Percentiles rank a stretch among this genome's conserved stretches.
These are phyloP conservation scores for Clarireedia sp. DNA, from an alignment of 2,329 filamentous ascomycete genomes.

Conservation along the genomic window DNA sequence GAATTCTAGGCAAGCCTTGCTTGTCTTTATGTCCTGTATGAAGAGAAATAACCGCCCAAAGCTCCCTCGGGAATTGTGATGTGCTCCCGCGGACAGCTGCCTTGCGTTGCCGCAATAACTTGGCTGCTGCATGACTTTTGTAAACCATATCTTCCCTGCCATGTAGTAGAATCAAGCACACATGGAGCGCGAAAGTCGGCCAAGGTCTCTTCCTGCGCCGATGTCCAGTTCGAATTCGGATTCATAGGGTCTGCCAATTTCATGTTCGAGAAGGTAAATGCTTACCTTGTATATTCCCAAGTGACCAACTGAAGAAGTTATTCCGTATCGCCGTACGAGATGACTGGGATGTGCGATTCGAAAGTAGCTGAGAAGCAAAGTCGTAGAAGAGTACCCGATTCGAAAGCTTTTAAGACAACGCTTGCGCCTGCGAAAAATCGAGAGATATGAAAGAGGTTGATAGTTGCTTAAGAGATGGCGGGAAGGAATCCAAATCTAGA, in stretches of 20 bases:
- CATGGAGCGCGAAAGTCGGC: background rate
- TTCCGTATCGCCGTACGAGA: constrained; percentile 22
- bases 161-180: background rate
- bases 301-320: constrained; percentile 19
- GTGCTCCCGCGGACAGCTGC: background rate
- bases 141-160: background rate
- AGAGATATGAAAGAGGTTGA: constrained; percentile 22
- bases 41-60: background rate
- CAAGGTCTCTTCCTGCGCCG: background rate
- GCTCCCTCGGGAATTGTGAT: background rate
- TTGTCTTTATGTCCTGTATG: background rate
- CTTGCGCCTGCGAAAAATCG: constrained; percentile 27
- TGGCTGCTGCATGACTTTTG: background rate
- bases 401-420: constrained; percentile 21
- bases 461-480: constrained; percentile 25
- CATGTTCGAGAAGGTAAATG: constrained; percentile 7
- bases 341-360: constrained; percentile 19
- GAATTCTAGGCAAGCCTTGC: constrained; percentile 2
- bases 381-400: constrained; percentile 17
- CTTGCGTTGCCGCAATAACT: constrained; percentile 1
- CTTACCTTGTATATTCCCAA: constrained; percentile 24
- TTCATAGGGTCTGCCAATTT: constrained; percentile 18
- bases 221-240: background rate
- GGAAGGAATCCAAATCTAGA: constrained; percentile 27
- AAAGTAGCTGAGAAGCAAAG: constrained; percentile 19